These are phyloP conservation scores for Chlamydomonas eustigma DNA, from an alignment of 139 green algal species.

Conservation along the genomic window DNA sequence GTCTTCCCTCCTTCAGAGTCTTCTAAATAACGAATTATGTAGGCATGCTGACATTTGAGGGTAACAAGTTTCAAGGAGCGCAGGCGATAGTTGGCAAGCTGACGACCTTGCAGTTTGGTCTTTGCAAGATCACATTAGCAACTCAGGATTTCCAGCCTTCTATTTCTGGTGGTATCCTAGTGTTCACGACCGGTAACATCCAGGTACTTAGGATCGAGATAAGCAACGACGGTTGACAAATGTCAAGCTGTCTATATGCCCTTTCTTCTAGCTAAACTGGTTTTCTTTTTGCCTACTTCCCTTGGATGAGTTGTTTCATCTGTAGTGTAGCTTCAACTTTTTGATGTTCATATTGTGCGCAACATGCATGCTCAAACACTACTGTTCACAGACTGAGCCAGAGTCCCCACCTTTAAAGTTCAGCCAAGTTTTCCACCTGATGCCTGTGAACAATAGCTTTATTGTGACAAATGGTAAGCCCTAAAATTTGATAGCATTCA, in stretches of 20 bases:
- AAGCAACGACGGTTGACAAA: background rate
- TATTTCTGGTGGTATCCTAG: slow-evolving; percentile 69
- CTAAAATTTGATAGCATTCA: too few species aligned
- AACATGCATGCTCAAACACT: background rate
- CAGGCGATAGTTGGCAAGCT: slow-evolving; percentile 75
- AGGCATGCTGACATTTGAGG: slow-evolving; percentile 84
- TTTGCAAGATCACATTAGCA: slow-evolving; percentile 64
- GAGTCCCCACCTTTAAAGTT: slow-evolving; percentile 82
- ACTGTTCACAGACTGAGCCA: slow-evolving; percentile 64
- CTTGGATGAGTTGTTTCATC: background rate
- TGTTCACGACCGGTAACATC: slow-evolving; percentile 85
- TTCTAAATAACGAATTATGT: background rate
- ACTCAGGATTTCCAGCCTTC: slow-evolving; percentile 85
- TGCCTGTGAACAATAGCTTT: slow-evolving; percentile 61
- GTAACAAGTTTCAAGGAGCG: slow-evolving; percentile 67
- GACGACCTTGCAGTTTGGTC: slow-evolving; percentile 70
- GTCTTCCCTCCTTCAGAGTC: background rate
- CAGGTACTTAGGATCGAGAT: slow-evolving; percentile 55
- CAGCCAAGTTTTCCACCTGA: slow-evolving; percentile 90
- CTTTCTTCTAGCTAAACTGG: background rate
- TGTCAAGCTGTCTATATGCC: background rate
- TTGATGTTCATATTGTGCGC: background rate
- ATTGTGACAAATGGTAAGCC: slow-evolving; percentile 77
- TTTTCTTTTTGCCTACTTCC: background rate
- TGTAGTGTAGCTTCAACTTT: background rate